A percentile compares a stretch with the other conserved stretches of the same genome.
phyloP scores from a whole-genome alignment of 192 early-diverging fungal species.

The Coemansia aciculifera region DNA sequence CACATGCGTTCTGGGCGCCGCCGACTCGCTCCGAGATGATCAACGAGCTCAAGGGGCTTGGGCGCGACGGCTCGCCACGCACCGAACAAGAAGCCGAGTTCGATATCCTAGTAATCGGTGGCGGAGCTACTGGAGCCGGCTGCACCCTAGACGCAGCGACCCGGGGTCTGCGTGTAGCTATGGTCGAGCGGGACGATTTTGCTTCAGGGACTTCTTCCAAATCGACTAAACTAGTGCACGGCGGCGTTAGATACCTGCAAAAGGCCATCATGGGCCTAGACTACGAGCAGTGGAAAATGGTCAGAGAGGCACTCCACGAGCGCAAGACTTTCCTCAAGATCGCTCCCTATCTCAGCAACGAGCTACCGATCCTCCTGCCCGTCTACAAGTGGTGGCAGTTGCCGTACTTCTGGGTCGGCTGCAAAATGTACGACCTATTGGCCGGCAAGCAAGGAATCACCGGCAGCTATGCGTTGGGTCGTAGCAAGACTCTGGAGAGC shows the following conservation, averaged over 20 bases:
- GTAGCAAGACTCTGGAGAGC: slow-evolving; percentile 83
- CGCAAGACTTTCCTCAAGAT: slow-evolving; percentile 90
- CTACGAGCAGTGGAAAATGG: slow-evolving; percentile 95
- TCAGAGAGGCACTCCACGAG: slow-evolving; percentile 93
- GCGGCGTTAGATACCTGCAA: slow-evolving; percentile 95
- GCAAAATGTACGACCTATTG: slow-evolving; percentile 89
- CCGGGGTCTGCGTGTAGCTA: slow-evolving; percentile 85
- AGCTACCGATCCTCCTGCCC: slow-evolving; percentile 94
- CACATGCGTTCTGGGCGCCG: slow-evolving; percentile 73
- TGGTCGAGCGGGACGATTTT: slow-evolving; percentile 97
- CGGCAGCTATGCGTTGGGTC: slow-evolving; percentile 81
- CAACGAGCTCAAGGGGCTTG: slow-evolving; percentile 60
- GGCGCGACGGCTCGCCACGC: slow-evolving; percentile 43
- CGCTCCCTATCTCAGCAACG: slow-evolving; percentile 91
- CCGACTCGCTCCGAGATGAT: slow-evolving; percentile 75
- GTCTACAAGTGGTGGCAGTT: slow-evolving; percentile 97
- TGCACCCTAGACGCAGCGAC: slow-evolving; percentile 92
- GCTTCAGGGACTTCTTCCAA: slow-evolving; percentile 87
- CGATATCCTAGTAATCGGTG: slow-evolving; percentile 91
- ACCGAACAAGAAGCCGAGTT: slow-evolving; percentile 57
- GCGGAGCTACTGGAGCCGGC: slow-evolving; percentile 93
- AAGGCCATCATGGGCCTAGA: slow-evolving; percentile 94
- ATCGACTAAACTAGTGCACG: slow-evolving; percentile 95
- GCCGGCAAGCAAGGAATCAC: slow-evolving; percentile 83
- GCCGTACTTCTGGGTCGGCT: slow-evolving; percentile 94